phyloP scores from a whole-genome alignment of 208 protist species.

The Trypanosoma melophagium region DNA sequence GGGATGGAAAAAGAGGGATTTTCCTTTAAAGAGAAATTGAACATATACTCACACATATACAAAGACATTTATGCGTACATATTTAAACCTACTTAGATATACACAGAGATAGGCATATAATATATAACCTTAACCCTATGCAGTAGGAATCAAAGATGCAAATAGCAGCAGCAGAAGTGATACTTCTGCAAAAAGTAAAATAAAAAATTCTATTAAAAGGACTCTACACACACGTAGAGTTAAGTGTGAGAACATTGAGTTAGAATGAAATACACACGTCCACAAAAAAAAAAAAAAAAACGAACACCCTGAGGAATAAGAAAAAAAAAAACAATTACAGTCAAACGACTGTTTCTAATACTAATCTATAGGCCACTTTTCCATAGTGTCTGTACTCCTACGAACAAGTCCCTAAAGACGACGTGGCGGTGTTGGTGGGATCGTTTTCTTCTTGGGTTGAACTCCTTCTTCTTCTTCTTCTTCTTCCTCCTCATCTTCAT shows the following conservation, averaged over 20 bases:
- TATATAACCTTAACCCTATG: not conserved
- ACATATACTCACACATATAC: not conserved
- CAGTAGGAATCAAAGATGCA: not conserved
- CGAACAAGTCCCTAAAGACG: not conserved
- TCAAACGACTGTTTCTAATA: too few species aligned
- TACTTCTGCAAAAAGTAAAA: not conserved
- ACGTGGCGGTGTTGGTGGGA: not conserved
- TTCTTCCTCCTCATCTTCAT: slow-evolving; percentile 12
- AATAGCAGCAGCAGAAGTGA: not conserved
- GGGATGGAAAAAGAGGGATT: not conserved
- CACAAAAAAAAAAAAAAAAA: too few species aligned
- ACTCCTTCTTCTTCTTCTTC: slow-evolving; percentile 7
- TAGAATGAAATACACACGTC: too few species aligned
- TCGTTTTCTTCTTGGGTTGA: not conserved
- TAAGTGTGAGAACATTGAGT: too few species aligned
- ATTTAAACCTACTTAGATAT: too few species aligned
- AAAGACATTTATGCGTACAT: not conserved
- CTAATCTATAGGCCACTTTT: too few species aligned
- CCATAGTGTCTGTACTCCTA: not conserved
- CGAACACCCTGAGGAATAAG: too few species aligned
- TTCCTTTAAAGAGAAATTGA: not conserved
- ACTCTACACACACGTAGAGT: not conserved
- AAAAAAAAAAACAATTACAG: too few species aligned
- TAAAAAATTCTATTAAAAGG: not conserved
- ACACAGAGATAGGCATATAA: too few species aligned